Conservation (phyloP, 345 rosid genomes). For the Carallia brachiata region DNA sequence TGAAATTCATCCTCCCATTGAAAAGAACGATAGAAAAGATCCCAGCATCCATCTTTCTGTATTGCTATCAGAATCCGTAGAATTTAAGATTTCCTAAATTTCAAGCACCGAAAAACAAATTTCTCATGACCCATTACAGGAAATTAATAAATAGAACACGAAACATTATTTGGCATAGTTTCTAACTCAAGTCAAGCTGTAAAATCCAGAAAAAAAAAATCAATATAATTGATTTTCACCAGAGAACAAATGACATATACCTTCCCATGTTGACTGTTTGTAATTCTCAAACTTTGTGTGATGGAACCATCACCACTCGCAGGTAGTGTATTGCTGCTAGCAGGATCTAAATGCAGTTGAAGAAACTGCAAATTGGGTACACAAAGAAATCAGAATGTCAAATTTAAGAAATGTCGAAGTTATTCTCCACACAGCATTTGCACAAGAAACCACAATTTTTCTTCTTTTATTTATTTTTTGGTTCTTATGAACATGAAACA, state of each 20-base stretch:
- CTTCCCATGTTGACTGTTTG: constrained; percentile 97
- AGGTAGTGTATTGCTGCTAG: constrained; percentile 70
- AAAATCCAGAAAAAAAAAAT: neutral
- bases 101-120: no score
- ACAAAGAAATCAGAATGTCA: constrained; percentile 14
- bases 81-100: no score
- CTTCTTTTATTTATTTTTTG: neutral
- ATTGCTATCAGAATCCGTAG: no score
- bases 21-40: no score
- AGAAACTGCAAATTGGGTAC: constrained; percentile 65
- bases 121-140: neutral
- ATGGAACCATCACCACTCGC: constrained; percentile 59
- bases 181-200: neutral
- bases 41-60: no score
- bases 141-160: neutral
- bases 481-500: neutral
- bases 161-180: neutral
- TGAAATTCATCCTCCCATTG: no score
- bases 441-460: neutral
- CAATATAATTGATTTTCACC: neutral
- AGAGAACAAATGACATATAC: constrained; percentile 30
- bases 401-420: neutral
- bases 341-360: constrained; percentile 92
- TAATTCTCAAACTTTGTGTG: constrained; percentile 68
- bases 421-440: neutral